Conservation (phyloP, 1,284 basidiomycete species). For the Coniophora puteana region DNA sequence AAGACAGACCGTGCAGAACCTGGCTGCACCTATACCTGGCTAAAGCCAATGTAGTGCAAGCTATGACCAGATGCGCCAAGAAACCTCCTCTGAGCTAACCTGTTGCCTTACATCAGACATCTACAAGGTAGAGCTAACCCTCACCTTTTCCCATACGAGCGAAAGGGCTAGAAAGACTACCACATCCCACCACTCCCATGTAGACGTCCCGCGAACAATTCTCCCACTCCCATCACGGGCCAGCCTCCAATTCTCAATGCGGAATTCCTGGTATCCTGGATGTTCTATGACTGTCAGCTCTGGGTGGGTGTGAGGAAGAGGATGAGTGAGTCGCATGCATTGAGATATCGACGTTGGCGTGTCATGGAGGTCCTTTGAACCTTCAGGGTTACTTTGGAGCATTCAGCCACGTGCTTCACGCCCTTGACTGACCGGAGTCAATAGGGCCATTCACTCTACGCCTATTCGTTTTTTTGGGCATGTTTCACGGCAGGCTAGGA, state of each 20-base stretch:
- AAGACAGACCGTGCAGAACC: conserved; percentile 46
- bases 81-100: neutral
- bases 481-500: no score
- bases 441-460: no score
- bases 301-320: conserved; percentile 46
- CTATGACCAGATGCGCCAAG: conserved; percentile 3
- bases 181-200: conserved; percentile 35
- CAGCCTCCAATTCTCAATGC: conserved; percentile 46
- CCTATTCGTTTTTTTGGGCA: no score
- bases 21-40: conserved; percentile 39
- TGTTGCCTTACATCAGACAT: conserved; percentile 3
- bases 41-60: conserved; percentile 14
- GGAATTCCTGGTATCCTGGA: conserved; percentile 48
- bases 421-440: no score
- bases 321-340: conserved; percentile 41
- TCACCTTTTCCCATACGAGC: conserved; percentile 37
- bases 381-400: no score
- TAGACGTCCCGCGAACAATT: conserved; percentile 24
- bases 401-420: no score
- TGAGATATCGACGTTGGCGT: conserved; percentile 6
- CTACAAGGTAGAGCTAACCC: conserved; percentile 7
- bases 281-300: conserved; percentile 47
- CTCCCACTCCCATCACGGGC: conserved; percentile 36
- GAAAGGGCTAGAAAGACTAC: conserved; percentile 29
- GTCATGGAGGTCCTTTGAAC: no score